Evolutionary conservation across 1,139 yeast species (phyloP).

Genomic region (Saccharomyces hybrid): DNA sequence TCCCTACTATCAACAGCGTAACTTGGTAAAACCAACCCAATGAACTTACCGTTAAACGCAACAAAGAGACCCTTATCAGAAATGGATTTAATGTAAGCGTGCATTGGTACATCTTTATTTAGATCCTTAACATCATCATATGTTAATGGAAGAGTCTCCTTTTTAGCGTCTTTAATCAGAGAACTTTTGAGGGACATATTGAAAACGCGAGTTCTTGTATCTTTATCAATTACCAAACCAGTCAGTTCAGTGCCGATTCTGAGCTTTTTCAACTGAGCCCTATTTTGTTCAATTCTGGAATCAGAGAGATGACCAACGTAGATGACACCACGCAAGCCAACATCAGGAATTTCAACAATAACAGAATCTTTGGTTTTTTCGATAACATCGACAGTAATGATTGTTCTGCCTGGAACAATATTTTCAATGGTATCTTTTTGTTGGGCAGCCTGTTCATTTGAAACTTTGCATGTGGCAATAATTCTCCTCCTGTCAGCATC

Average conservation of each 20-base stretch:
- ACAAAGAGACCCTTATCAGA: slow-evolving; percentile 77
- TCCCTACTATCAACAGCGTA: slow-evolving; percentile 53
- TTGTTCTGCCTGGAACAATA: slow-evolving; percentile 53
- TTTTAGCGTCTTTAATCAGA: slow-evolving; percentile 56
- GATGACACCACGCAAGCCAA: slow-evolving; percentile 60
- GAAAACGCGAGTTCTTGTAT: slow-evolving; percentile 50
- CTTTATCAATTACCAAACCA: slow-evolving; percentile 62
- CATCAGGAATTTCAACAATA: slow-evolving; percentile 52
- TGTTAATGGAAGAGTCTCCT: slow-evolving; percentile 45
- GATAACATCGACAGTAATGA: slow-evolving; percentile 54
- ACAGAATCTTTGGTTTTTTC: slow-evolving; percentile 72
- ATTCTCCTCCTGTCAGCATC: slow-evolving; percentile 51
- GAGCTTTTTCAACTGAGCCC: slow-evolving; percentile 51
- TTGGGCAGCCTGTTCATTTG: slow-evolving; percentile 43
- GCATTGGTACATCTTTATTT: slow-evolving; percentile 37
- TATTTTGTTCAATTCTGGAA: slow-evolving; percentile 63
- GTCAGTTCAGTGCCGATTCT: slow-evolving; percentile 53
- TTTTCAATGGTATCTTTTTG: slow-evolving; percentile 44
- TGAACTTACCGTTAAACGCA: slow-evolving; percentile 69
- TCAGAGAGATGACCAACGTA: slow-evolving; percentile 71
- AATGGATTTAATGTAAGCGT: slow-evolving; percentile 73
- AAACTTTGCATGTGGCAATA: slow-evolving; percentile 65
- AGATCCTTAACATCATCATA: slow-evolving; percentile 51
- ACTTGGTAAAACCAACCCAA: slow-evolving; percentile 77
- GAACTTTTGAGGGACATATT: slow-evolving; percentile 59